Evolutionary conservation across 2,329 filamentous ascomycete species (phyloP).

Genomic region (Hawksworthiomyces lignivorus): DNA sequence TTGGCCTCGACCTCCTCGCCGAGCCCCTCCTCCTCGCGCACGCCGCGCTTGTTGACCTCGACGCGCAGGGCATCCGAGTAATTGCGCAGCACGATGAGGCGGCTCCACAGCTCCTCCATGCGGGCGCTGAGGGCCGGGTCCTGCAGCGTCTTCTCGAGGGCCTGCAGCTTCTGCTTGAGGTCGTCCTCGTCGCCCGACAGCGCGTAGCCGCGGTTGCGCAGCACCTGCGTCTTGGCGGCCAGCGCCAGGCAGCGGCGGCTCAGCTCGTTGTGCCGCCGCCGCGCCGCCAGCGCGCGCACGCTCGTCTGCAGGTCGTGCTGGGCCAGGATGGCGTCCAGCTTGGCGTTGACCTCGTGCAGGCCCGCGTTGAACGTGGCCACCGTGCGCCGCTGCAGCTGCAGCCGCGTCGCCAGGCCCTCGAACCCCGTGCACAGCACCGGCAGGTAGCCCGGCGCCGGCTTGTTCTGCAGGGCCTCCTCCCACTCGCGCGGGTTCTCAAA

Average conservation of each 20-base stretch:
- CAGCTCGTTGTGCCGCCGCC: constrained; percentile 63
- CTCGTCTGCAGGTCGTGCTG: constrained; percentile 70
- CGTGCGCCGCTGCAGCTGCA: constrained; percentile 63
- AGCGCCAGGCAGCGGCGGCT: constrained; percentile 66
- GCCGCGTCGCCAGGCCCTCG: constrained; percentile 60
- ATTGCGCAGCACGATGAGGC: constrained; percentile 66
- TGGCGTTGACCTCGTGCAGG: constrained; percentile 72
- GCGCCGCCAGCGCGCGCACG: constrained; percentile 64
- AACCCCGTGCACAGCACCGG: constrained; percentile 72
- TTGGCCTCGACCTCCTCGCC: constrained; percentile 64
- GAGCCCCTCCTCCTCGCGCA: constrained; percentile 47
- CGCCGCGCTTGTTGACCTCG: constrained; percentile 63
- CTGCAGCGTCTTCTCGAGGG: constrained; percentile 60
- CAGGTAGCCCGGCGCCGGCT: constrained; percentile 68
- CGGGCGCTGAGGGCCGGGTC: constrained; percentile 68
- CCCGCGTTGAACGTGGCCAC: constrained; percentile 62
- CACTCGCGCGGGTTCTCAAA: constrained; percentile 70
- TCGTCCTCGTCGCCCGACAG: constrained; percentile 74
- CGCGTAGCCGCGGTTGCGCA: constrained; percentile 74
- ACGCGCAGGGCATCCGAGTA: constrained; percentile 64
- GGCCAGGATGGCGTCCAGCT: constrained; percentile 63
- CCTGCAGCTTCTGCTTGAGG: constrained; percentile 61
- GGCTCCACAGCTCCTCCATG: constrained; percentile 80
- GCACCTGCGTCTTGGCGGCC: constrained; percentile 70
- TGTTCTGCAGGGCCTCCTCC: constrained; percentile 76